Evolutionary conservation across 768 basidiomycete species (phyloP).

Genomic region (Hydnomerulius pinastri): DNA sequence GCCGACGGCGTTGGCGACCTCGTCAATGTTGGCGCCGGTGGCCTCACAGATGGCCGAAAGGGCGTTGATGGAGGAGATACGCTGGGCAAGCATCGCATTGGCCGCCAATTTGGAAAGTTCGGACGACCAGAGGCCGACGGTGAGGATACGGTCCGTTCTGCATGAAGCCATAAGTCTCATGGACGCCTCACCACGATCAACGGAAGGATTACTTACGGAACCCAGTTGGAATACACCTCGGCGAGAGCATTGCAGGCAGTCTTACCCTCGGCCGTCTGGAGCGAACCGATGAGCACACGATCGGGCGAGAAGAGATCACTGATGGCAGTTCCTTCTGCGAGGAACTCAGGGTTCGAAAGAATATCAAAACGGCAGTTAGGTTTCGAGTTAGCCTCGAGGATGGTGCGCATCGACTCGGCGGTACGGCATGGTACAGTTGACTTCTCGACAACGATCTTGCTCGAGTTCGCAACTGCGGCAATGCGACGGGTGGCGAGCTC

Average conservation of each 20-base stretch:
- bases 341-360: constrained; percentile 98
- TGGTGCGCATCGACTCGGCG: constrained; percentile 98
- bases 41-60: constrained; percentile 98
- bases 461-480: constrained; percentile 83
- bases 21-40: constrained; percentile 98
- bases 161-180: constrained; percentile 3
- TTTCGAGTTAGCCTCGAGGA: constrained; percentile 97
- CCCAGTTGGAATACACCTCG: constrained; percentile 95
- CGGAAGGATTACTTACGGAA: constrained; percentile 62
- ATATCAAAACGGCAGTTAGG: constrained; percentile 93
- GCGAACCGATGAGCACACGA: constrained; percentile 95
- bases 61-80: constrained; percentile 97
- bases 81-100: constrained; percentile 99
- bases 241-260: constrained; percentile 75
- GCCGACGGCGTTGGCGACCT: constrained; percentile 93
- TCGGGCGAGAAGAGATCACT: constrained; percentile 85
- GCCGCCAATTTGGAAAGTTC: constrained; percentile 98
- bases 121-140: constrained; percentile 97
- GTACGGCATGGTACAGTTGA: constrained; percentile 99
- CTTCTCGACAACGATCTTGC: constrained; percentile 99
- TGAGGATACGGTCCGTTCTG: constrained; percentile 78
- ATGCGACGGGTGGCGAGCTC: constrained; percentile 97
- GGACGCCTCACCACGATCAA: neutral
- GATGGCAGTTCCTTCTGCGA: constrained; percentile 98
- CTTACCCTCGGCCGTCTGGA: constrained; percentile 85